Evolutionary conservation across 2,329 filamentous ascomycete species (phyloP).

Genomic region (Epichloe sp.): DNA sequence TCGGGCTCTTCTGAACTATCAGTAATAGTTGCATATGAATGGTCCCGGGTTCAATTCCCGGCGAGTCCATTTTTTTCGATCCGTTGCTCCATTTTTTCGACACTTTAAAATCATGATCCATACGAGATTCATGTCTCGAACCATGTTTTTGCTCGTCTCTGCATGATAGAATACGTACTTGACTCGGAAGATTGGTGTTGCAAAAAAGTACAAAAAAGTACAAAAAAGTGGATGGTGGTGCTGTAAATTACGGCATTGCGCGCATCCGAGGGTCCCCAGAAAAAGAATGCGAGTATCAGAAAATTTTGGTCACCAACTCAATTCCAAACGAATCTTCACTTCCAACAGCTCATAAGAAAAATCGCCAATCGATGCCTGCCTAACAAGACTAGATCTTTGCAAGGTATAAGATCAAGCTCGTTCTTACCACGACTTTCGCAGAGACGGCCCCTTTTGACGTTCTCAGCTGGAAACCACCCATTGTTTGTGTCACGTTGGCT

Average conservation of each 20-base stretch:
- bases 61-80: slow-evolving; percentile 3
- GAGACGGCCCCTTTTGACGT: too few species aligned
- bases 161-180: too few species aligned
- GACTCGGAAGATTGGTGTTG: neutral
- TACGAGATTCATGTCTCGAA: neutral
- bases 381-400: neutral
- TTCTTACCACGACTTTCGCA: too few species aligned
- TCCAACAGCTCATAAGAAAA: neutral
- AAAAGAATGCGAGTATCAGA: neutral
- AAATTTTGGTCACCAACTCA: neutral
- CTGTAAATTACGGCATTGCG: neutral
- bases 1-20: neutral
- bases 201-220: neutral
- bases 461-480: neutral
- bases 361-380: neutral
- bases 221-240: neutral
- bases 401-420: neutral
- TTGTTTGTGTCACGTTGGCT: neutral
- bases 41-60: slow-evolving; percentile 9
- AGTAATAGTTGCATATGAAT: slow-evolving; percentile 7
- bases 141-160: too few species aligned
- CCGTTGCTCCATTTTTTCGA: neutral
- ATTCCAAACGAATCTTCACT: neutral
- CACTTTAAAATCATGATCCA: neutral
- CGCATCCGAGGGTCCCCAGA: neutral